Conservation (phyloP, 768 basidiomycete genomes). For the Tylopilus rubrobrunneus region DNA sequence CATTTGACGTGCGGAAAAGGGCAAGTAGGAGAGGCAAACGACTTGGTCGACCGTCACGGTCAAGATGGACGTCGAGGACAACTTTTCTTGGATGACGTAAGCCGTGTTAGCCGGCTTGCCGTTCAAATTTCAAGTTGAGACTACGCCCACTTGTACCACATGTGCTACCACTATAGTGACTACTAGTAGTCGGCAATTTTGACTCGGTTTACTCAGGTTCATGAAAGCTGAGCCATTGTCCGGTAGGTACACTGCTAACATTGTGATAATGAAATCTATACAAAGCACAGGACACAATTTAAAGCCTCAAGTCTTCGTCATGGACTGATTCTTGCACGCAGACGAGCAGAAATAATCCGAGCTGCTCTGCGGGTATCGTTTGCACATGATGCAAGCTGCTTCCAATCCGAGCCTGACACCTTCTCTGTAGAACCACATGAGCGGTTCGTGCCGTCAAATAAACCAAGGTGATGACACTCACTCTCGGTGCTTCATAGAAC, state of each 20-base stretch:
- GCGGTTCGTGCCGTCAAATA: constrained; percentile 2
- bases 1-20: constrained; percentile 38
- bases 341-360: constrained; percentile 61
- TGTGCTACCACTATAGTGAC: too few species aligned
- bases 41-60: neutral
- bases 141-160: too few species aligned
- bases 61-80: neutral
- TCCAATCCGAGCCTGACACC: constrained; percentile 51
- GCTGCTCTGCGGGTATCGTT: constrained; percentile 53
- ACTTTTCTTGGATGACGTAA: constrained; percentile 21
- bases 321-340: constrained; percentile 55
- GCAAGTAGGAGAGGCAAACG: neutral
- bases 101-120: neutral
- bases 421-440: constrained; percentile 39
- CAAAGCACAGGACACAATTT: neutral
- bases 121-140: too few species aligned
- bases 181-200: too few species aligned
- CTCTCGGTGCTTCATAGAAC: constrained; percentile 61
- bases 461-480: constrained; percentile 33
- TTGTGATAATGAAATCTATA: neutral
- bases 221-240: too few species aligned
- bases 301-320: constrained; percentile 41
- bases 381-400: constrained; percentile 61
- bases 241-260: too few species aligned
- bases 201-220: too few species aligned